Conservation (phyloP, 1,284 basidiomycete genomes). For the Flammula alnicola region DNA sequence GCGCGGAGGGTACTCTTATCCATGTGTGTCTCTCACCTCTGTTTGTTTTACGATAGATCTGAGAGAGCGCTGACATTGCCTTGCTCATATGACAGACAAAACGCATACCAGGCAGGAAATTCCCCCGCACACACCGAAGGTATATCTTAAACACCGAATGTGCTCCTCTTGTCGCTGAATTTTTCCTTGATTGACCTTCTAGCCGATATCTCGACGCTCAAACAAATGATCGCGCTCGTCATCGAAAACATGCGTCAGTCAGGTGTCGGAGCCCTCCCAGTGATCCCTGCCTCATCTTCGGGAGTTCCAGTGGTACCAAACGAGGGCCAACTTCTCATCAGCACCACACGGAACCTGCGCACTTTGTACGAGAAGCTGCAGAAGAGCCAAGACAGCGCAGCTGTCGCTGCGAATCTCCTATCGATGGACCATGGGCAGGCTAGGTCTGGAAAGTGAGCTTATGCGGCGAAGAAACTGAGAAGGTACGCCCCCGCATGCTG, state of each 20-base stretch:
- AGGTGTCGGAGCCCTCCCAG: constrained; percentile 57
- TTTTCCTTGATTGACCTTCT: neutral
- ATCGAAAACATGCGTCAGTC: constrained; percentile 51
- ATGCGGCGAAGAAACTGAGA: too few species aligned
- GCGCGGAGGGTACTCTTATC: constrained; percentile 49
- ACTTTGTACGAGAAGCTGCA: constrained; percentile 25
- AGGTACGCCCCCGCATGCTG: too few species aligned
- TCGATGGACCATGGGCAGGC: constrained; percentile 23
- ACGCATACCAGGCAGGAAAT: constrained; percentile 54
- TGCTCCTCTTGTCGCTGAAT: neutral
- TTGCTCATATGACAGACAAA: constrained; percentile 54
- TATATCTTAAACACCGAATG: too few species aligned
- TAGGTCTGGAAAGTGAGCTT: too few species aligned
- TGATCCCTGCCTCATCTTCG: constrained; percentile 8
- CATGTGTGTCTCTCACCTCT: constrained; percentile 45
- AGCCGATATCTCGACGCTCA: constrained; percentile 51
- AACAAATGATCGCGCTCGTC: constrained; percentile 47
- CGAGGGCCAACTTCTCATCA: constrained; percentile 19
- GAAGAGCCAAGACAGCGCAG: constrained; percentile 24
- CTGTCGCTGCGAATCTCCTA: constrained; percentile 27
- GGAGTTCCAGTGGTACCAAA: constrained; percentile 5
- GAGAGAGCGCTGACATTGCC: neutral
- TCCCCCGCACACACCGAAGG: constrained; percentile 54
- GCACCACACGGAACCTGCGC: constrained; percentile 16
- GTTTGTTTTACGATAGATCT: neutral